Conservation (phyloP, 208 protist genomes). For the Crithidia fasciculata region DNA sequence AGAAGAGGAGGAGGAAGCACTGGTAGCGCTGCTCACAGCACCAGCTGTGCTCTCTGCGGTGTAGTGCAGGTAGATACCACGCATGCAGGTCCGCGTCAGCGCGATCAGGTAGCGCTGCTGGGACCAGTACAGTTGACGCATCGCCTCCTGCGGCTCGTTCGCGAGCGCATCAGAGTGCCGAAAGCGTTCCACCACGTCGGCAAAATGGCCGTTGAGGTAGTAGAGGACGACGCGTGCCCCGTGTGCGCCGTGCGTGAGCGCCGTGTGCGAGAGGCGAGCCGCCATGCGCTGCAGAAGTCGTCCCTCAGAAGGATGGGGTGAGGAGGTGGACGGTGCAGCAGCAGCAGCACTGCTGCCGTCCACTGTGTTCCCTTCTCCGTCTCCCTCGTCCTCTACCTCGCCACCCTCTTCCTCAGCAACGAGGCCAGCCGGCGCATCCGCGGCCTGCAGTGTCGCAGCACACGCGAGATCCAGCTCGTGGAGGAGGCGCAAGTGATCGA, state of each 20-base stretch:
- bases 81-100: constrained; percentile 28
- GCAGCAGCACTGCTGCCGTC: not conserved
- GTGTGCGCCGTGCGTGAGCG: constrained; percentile 6
- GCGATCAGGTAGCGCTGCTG: constrained; percentile 26
- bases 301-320: too few species aligned
- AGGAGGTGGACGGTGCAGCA: not conserved
- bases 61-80: constrained; percentile 25
- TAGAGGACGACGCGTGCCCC: constrained; percentile 32
- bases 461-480: constrained; percentile 22
- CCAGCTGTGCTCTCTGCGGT: not conserved
- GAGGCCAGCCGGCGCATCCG: not conserved
- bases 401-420: not conserved
- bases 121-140: constrained; percentile 20
- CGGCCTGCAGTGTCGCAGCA: not conserved
- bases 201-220: constrained; percentile 27
- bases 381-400: not conserved
- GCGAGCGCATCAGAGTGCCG: not conserved
- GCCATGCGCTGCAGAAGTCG: constrained; percentile 20
- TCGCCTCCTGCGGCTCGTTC: not conserved
- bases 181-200: constrained; percentile 4
- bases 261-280: constrained; percentile 8
- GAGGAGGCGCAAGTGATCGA: constrained; percentile 22
- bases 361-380: not conserved
- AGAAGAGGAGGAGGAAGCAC: not conserved
- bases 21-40: not conserved